These are phyloP conservation scores for Colletotrichum shisoi DNA, from an alignment of 2,329 filamentous ascomycete genomes.

Conservation along the genomic window DNA sequence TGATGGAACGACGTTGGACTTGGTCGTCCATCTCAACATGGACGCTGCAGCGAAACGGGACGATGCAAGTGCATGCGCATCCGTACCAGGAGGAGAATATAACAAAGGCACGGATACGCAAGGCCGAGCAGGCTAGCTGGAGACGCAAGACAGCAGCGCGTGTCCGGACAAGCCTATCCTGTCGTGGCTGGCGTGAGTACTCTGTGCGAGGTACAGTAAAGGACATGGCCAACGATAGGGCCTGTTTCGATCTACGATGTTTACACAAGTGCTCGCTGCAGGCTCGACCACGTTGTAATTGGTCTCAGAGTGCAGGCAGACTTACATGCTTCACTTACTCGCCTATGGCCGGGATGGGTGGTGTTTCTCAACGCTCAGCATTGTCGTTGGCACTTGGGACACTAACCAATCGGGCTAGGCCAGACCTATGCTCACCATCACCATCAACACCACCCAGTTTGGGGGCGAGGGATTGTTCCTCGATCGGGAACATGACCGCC, in stretches of 20 bases:
- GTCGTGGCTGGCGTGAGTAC: not conserved
- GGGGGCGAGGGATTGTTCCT: too few species aligned
- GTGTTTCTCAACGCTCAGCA: too few species aligned
- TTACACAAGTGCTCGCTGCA: not conserved
- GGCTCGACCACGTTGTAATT: constrained; percentile 7
- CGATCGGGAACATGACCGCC: too few species aligned
- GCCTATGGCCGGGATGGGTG: too few species aligned
- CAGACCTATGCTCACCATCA: too few species aligned
- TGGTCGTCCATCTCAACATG: constrained; percentile 32
- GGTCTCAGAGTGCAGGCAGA: constrained; percentile 1
- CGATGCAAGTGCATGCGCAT: constrained; percentile 8
- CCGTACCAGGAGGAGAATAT: constrained; percentile 4
- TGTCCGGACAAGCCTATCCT: not conserved
- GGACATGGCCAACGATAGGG: not conserved
- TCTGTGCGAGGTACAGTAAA: not conserved
- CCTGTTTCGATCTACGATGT: constrained; percentile 15
- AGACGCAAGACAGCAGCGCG: not conserved
- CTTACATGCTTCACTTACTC: not conserved
- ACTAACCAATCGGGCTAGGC: too few species aligned
- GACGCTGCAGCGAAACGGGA: constrained; percentile 28
- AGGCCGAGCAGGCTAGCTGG: not conserved
- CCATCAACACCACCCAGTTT: too few species aligned
- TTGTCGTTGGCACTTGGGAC: too few species aligned
- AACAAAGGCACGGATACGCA: constrained; percentile 25
- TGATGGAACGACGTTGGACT: constrained; percentile 25